Percentiles rank a stretch among this genome's conserved stretches.
Evolutionary conservation across 1,139 yeast genomes (phyloP).

Genomic region (Candida sojae): DNA sequence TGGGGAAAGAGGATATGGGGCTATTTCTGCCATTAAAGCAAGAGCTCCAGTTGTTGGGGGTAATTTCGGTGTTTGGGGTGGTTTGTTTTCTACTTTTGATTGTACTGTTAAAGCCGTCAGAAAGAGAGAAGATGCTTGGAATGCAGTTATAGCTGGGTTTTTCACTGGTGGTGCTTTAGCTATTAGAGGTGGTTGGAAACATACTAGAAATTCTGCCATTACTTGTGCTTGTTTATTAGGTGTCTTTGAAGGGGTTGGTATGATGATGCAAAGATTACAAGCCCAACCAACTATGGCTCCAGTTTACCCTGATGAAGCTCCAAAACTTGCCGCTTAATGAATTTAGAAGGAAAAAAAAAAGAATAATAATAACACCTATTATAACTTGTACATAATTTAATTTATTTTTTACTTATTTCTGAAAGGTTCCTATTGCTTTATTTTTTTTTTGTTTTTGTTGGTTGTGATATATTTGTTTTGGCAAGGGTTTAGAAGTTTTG

Average conservation of each 20-base stretch:
- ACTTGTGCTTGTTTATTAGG: slow-evolving; percentile 97
- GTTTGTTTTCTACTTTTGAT: slow-evolving; percentile 91
- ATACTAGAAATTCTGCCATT: slow-evolving; percentile 93
- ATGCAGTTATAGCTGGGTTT: slow-evolving; percentile 97
- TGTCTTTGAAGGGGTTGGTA: slow-evolving; percentile 97
- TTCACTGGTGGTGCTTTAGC: slow-evolving; percentile 98
- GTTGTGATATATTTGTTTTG: not conserved
- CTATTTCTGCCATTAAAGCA: slow-evolving; percentile 86
- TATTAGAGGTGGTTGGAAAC: slow-evolving; percentile 98
- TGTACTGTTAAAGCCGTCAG: slow-evolving; percentile 95
- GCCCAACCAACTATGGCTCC: slow-evolving; percentile 89
- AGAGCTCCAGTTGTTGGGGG: slow-evolving; percentile 99
- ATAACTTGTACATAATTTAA: slow-evolving; percentile 2
- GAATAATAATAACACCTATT: not conserved
- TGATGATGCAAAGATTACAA: slow-evolving; percentile 89
- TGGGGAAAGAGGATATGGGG: slow-evolving; percentile 92
- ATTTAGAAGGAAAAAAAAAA: not conserved
- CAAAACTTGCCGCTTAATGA: slow-evolving; percentile 49
- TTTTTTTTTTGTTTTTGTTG: not conserved
- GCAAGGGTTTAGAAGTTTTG: not conserved
- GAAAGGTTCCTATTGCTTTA: not conserved
- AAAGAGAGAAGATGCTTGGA: slow-evolving; percentile 98
- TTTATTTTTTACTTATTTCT: not conserved
- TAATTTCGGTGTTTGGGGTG: slow-evolving; percentile 99
- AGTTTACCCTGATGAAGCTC: slow-evolving; percentile 62